Conservation (phyloP, 1,284 basidiomycete species). For the Leccinum solheimii region DNA sequence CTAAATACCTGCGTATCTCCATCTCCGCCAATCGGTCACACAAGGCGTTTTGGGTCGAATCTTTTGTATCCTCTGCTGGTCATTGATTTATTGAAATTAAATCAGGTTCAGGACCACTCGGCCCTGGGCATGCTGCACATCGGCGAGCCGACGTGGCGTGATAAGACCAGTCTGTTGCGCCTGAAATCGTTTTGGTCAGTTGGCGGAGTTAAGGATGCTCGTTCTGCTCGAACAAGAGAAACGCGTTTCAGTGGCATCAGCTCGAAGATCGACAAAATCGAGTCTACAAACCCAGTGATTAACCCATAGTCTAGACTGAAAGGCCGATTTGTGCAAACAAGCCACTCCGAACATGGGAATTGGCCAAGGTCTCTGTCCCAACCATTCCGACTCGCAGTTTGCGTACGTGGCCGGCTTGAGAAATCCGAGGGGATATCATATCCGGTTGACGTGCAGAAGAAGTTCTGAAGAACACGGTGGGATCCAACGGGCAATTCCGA, state of each 20-base stretch:
- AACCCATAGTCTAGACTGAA: neutral
- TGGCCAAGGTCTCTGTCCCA: neutral
- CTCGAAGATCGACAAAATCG: neutral
- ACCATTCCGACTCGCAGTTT: neutral
- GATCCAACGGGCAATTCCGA: neutral
- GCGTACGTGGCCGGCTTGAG: conserved; percentile 11
- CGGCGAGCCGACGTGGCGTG: neutral
- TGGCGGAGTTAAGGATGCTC: conserved; percentile 11
- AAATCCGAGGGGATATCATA: conserved; percentile 25
- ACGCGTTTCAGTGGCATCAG: conserved; percentile 11
- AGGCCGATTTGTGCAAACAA: neutral
- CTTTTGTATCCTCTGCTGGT: neutral
- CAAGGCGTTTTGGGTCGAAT: neutral
- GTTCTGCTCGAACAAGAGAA: neutral
- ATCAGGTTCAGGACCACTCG: neutral
- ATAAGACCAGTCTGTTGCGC: neutral
- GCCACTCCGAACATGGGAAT: conserved; percentile 6
- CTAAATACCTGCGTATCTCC: neutral
- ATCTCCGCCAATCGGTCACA: neutral
- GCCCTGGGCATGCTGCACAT: neutral
- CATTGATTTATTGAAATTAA: neutral
- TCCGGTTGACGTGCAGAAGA: neutral
- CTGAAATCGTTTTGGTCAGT: conserved; percentile 1
- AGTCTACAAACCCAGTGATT: neutral
- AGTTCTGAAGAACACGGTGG: neutral